A percentile compares a stretch with the other conserved stretches of the same genome.
These are phyloP conservation scores for Tylopilus sp. DNA, from an alignment of 768 basidiomycete species.

Conservation along the genomic window DNA sequence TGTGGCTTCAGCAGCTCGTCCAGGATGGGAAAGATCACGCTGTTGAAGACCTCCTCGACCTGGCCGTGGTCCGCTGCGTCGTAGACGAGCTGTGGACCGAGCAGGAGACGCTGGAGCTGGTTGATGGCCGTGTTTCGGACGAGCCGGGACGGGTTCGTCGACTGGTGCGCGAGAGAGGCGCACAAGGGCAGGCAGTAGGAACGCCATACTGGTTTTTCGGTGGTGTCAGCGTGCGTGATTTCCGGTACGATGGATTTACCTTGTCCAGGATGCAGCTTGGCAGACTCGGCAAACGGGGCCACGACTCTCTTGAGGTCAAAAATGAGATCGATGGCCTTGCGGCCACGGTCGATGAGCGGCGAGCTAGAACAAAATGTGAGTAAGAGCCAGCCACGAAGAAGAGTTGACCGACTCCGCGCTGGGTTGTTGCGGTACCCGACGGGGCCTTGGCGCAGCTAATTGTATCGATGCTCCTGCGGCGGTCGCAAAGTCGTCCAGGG, in stretches of 20 bases:
- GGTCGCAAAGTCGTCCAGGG: constrained; percentile 85
- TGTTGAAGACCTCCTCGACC: constrained; percentile 83
- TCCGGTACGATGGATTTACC: constrained; percentile 16
- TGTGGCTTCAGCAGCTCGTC: constrained; percentile 89
- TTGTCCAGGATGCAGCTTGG: constrained; percentile 36
- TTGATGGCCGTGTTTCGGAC: constrained; percentile 78
- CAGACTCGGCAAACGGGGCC: constrained; percentile 50
- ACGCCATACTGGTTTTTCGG: constrained; percentile 62
- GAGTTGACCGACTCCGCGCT: constrained; percentile 45
- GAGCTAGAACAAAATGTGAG: constrained; percentile 45
- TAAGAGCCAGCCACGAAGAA: neutral
- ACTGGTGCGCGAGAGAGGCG: constrained; percentile 72
- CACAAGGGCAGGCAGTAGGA: constrained; percentile 73
- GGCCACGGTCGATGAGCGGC: constrained; percentile 74
- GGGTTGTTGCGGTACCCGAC: constrained; percentile 48
- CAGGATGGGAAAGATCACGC: constrained; percentile 85
- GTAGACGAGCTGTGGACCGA: constrained; percentile 68
- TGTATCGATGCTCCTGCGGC: constrained; percentile 65
- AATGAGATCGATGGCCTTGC: constrained; percentile 77
- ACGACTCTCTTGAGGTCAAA: constrained; percentile 69
- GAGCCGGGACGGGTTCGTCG: constrained; percentile 78
- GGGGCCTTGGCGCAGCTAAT: constrained; percentile 51
- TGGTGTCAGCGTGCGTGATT: neutral
- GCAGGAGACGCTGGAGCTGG: constrained; percentile 79
- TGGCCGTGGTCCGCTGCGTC: constrained; percentile 56